phyloP scores from a whole-genome alignment of 257 asterid genomes.

The Dorcoceras hygrometricum region DNA sequence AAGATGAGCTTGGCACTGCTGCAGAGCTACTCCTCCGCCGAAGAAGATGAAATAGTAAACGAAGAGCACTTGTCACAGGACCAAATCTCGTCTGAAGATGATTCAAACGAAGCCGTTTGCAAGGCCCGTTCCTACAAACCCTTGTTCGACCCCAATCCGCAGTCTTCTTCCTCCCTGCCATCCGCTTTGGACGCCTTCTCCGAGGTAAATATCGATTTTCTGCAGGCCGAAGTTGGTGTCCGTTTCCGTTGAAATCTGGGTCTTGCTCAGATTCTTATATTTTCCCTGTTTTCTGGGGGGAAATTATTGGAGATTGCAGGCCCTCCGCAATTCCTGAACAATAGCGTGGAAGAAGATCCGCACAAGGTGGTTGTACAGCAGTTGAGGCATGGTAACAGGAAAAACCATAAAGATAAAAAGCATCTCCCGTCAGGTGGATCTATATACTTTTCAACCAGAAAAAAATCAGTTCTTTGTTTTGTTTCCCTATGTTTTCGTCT shows the following conservation, averaged over 20 bases:
- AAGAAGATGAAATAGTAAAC: conserved; percentile 48
- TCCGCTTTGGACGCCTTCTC: conserved; percentile 88
- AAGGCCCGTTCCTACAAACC: conserved; percentile 61
- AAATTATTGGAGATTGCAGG: conserved; percentile 57
- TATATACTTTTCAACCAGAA: neutral
- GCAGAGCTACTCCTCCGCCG: conserved; percentile 92
- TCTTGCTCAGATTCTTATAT: conserved; percentile 10
- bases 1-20: conserved; percentile 84
- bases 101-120: conserved; percentile 33
- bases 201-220: conserved; percentile 43
- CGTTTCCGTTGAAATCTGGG: conserved; percentile 17
- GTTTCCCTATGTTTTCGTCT: neutral
- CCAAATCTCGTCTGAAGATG: conserved; percentile 45
- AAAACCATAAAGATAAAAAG: conserved; percentile 56
- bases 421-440: conserved; percentile 70
- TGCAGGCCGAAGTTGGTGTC: neutral
- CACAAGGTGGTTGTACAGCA: conserved; percentile 46
- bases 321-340: conserved; percentile 91
- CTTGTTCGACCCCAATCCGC: conserved; percentile 63
- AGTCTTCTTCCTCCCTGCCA: conserved; percentile 68
- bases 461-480: neutral
- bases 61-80: conserved; percentile 16
- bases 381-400: conserved; percentile 62
- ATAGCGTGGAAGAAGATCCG: conserved; percentile 50
- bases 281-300: neutral